Evolutionary conservation across 768 basidiomycete species (phyloP).

Genomic region (Serendipita sp.): DNA sequence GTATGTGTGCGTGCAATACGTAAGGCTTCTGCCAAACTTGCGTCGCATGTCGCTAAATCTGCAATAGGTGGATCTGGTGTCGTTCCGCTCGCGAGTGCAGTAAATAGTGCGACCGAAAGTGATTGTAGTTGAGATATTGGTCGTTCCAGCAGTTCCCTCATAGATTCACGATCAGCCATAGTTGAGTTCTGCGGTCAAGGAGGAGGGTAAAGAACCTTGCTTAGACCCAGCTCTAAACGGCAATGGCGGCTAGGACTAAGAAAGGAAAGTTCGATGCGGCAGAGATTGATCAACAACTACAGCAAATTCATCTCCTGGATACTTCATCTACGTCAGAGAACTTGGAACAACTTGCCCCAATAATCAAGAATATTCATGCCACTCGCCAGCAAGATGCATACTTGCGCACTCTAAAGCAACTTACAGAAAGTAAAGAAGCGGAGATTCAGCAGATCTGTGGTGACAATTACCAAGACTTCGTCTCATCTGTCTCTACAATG

Average conservation of each 20-base stretch:
- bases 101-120: background rate
- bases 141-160: background rate
- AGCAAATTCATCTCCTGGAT: conserved; percentile 80
- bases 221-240: background rate
- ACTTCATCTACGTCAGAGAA: conserved; percentile 82
- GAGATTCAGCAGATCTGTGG: conserved; percentile 94
- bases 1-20: conserved; percentile 55
- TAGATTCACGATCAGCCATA: background rate
- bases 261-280: conserved; percentile 49
- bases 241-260: conserved; percentile 4
- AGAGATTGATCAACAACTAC: conserved; percentile 74
- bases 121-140: background rate
- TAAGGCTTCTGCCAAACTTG: conserved; percentile 46
- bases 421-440: conserved; percentile 84
- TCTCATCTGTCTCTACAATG: conserved; percentile 89
- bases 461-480: conserved; percentile 96
- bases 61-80: background rate
- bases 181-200: background rate
- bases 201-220: background rate
- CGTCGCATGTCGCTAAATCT: conserved; percentile 27
- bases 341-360: conserved; percentile 84
- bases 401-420: conserved; percentile 65
- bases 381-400: conserved; percentile 80
- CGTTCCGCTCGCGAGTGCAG: background rate
- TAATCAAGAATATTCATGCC: conserved; percentile 84